A percentile compares a stretch with the other conserved stretches of the same genome.
Evolutionary conservation across 371 early-diverging fungal species (phyloP).

Genomic region (Coemansia sp.): DNA sequence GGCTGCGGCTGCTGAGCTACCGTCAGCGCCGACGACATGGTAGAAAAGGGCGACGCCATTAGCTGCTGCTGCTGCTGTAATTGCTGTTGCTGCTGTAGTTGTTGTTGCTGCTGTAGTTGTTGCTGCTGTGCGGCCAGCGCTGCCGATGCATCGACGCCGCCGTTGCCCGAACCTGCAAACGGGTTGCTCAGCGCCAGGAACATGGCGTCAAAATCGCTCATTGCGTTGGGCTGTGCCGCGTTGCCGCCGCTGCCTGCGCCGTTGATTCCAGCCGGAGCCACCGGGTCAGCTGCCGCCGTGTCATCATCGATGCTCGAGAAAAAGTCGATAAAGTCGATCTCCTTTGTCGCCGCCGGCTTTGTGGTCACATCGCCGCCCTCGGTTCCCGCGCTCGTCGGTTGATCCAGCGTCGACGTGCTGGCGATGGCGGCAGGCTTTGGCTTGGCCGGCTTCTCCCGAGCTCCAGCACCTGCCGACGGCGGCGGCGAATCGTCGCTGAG

Average conservation of each 20-base stretch:
- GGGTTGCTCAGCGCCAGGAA: conserved; percentile 49
- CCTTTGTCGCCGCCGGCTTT: conserved; percentile 18
- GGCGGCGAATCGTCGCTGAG: conserved; percentile 9
- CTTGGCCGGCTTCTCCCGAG: conserved; percentile 36
- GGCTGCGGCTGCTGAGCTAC: conserved; percentile 17
- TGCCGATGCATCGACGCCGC: conserved; percentile 1
- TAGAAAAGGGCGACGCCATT: conserved; percentile 6
- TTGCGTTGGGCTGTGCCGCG: conserved; percentile 14
- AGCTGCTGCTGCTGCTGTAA: not conserved
- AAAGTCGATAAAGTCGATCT: conserved; percentile 68
- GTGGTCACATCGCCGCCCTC: not conserved
- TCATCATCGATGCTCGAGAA: conserved; percentile 74
- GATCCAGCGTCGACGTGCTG: conserved; percentile 14
- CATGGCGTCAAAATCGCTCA: conserved; percentile 40
- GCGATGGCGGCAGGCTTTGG: conserved; percentile 15
- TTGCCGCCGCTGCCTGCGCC: not conserved
- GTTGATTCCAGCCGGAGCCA: not conserved
- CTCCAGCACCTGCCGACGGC: not conserved
- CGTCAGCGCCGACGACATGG: not conserved
- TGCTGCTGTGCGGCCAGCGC: conserved; percentile 6
- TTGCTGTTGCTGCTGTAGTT: too few relatives aligned
- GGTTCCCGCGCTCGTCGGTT: conserved; percentile 1
- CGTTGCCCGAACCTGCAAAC: conserved; percentile 23
- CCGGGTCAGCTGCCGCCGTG: not conserved
- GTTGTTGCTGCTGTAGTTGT: conserved; percentile 9